Conservation (phyloP, 441 rosid species). For the Adansonia rubrostipa region DNA sequence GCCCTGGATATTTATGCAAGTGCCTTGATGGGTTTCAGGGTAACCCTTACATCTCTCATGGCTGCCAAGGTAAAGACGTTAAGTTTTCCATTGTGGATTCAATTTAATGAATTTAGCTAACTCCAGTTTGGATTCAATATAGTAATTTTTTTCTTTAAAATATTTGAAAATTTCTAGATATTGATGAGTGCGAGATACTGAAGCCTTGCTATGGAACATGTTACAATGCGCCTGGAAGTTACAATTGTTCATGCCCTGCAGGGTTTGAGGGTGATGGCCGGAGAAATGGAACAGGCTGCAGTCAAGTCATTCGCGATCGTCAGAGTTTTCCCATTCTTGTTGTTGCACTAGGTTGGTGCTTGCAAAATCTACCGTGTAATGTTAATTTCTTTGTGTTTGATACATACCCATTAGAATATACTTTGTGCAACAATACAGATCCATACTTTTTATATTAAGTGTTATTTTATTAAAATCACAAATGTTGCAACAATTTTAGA, state of each 20-base stretch:
- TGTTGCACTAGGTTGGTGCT: background rate
- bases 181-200: conserved; percentile 1
- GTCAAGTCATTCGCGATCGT: background rate
- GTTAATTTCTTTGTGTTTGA: no score
- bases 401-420: no score
- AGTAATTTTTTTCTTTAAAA: background rate
- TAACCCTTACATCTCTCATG: conserved; percentile 38
- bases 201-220: background rate
- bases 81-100: background rate
- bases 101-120: background rate
- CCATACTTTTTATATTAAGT: no score
- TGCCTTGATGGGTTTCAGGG: conserved; percentile 34
- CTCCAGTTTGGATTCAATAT: background rate
- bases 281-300: background rate
- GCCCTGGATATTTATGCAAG: conserved; percentile 27
- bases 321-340: background rate
- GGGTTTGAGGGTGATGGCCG: background rate
- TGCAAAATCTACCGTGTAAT: background rate
- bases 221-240: background rate
- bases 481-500: background rate
- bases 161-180: background rate
- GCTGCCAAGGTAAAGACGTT: conserved; percentile 35
- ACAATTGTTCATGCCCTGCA: conserved; percentile 3
- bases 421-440: no score
- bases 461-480: no score